phyloP scores from a whole-genome alignment of 2,329 filamentous ascomycete genomes.

The Ascochyta koolunga region DNA sequence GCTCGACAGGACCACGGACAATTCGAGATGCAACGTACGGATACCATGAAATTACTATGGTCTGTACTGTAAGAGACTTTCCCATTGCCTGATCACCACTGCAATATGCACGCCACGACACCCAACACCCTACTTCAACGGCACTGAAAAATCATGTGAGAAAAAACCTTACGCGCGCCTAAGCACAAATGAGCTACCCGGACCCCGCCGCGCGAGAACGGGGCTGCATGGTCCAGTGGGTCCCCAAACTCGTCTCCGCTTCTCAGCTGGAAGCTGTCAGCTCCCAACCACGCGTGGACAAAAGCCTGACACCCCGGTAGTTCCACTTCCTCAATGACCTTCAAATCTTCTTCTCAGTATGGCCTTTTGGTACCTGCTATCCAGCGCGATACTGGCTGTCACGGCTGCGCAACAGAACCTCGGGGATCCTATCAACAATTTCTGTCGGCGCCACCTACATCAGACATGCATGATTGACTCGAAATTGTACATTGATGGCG shows the following conservation, averaged over 20 bases:
- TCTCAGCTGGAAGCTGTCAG: conserved; percentile 2
- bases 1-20: neutral
- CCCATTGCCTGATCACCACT: neutral
- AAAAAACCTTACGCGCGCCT: neutral
- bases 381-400: conserved; percentile 42
- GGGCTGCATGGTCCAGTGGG: conserved; percentile 2
- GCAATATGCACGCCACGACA: neutral
- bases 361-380: neutral
- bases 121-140: conserved; percentile 1
- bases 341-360: neutral
- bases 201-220: neutral
- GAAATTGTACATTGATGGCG: conserved; percentile 64
- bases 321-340: neutral
- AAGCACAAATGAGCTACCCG: neutral
- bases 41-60: neutral
- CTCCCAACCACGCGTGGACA: conserved; percentile 6
- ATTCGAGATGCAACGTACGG: neutral
- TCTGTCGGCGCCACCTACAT: conserved; percentile 51
- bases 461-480: conserved; percentile 64
- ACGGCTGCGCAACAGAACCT: conserved; percentile 27
- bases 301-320: conserved; percentile 4
- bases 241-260: conserved; percentile 6
- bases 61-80: neutral
- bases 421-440: conserved; percentile 22
- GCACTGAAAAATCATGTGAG: neutral